Evolutionary conservation across 306 rosid species (phyloP).

Genomic region (Lotus japonicus): DNA sequence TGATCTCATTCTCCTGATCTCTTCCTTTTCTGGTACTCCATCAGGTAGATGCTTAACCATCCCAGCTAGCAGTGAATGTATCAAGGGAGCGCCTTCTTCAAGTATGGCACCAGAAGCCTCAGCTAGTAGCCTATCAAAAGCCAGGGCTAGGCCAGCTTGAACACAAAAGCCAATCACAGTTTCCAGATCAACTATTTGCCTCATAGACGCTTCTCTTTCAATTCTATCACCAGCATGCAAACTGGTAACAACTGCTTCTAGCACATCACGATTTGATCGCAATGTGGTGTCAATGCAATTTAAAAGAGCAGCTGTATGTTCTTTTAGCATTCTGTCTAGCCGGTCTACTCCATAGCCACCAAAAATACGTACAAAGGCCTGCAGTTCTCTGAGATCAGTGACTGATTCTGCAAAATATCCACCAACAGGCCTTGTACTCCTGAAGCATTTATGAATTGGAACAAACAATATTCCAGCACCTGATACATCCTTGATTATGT

Average conservation of each 20-base stretch:
- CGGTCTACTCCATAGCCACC: conserved; percentile 99
- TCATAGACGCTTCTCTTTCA: conserved; percentile 81
- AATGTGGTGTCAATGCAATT: conserved; percentile 91
- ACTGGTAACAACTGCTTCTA: conserved; percentile 80
- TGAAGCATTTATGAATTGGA: conserved; percentile 85
- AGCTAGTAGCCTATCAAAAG: conserved; percentile 73
- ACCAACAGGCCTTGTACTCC: conserved; percentile 98
- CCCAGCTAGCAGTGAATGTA: conserved; percentile 73
- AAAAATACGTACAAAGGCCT: conserved; percentile 81
- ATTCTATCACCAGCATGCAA: conserved; percentile 82
- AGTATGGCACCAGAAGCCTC: conserved; percentile 93
- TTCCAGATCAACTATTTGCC: conserved; percentile 85
- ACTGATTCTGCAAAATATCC: conserved; percentile 99
- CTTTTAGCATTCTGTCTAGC: conserved; percentile 88
- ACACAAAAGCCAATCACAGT: conserved; percentile 83
- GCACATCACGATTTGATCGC: conserved; percentile 80
- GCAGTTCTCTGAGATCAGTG: conserved; percentile 77
- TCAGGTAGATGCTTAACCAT: conserved; percentile 80
- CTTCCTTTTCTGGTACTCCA: conserved; percentile 76
- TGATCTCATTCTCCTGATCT: conserved; percentile 65
- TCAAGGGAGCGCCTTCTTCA: conserved; percentile 80
- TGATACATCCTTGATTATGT: conserved; percentile 82
- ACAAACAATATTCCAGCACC: conserved; percentile 96
- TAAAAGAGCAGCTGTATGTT: conserved; percentile 96
- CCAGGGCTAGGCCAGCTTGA: conserved; percentile 88